Conservation (phyloP, 1,139 yeast genomes). For the Diutina sp. region DNA sequence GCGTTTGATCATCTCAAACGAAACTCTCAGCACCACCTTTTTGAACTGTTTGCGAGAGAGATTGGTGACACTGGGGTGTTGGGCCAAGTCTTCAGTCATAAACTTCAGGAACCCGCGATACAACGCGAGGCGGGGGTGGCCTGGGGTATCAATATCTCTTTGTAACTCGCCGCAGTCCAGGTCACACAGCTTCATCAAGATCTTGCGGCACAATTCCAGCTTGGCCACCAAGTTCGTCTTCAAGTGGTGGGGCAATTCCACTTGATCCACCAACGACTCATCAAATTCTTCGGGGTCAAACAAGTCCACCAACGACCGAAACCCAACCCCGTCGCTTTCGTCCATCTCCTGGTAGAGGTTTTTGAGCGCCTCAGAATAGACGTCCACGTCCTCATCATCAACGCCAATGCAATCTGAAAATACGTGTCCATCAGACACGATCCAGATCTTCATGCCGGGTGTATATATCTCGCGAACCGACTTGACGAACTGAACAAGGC, state of each 20-base stretch:
- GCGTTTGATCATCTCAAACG: slow-evolving; percentile 48
- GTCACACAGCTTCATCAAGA: slow-evolving; percentile 25
- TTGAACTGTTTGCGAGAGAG: slow-evolving; percentile 36
- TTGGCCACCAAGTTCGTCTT: slow-evolving; percentile 20
- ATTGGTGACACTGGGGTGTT: slow-evolving; percentile 22
- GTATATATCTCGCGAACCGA: slow-evolving; percentile 28
- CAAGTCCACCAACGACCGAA: background rate
- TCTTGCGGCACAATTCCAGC: slow-evolving; percentile 25
- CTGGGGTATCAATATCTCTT: slow-evolving; percentile 21
- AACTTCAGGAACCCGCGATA: slow-evolving; percentile 47
- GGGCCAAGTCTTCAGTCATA: slow-evolving; percentile 43
- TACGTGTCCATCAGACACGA: slow-evolving; percentile 56
- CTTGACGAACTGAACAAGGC: slow-evolving; percentile 19
- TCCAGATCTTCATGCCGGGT: slow-evolving; percentile 43
- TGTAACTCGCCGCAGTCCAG: slow-evolving; percentile 24
- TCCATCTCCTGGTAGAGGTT: slow-evolving; percentile 17
- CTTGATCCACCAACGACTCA: slow-evolving; percentile 9
- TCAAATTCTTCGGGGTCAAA: slow-evolving; percentile 15
- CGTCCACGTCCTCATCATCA: slow-evolving; percentile 39
- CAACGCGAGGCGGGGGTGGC: slow-evolving; percentile 39
- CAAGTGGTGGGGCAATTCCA: slow-evolving; percentile 19
- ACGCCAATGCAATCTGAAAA: slow-evolving; percentile 50
- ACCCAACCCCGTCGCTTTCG: background rate
- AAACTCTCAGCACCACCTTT: slow-evolving; percentile 37
- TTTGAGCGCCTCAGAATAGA: slow-evolving; percentile 31